Evolutionary conservation across 2,329 filamentous ascomycete genomes (phyloP), one percentile per base, ranked within the genome.

Genomic region (Tolypocladium inflatum): DNA sequence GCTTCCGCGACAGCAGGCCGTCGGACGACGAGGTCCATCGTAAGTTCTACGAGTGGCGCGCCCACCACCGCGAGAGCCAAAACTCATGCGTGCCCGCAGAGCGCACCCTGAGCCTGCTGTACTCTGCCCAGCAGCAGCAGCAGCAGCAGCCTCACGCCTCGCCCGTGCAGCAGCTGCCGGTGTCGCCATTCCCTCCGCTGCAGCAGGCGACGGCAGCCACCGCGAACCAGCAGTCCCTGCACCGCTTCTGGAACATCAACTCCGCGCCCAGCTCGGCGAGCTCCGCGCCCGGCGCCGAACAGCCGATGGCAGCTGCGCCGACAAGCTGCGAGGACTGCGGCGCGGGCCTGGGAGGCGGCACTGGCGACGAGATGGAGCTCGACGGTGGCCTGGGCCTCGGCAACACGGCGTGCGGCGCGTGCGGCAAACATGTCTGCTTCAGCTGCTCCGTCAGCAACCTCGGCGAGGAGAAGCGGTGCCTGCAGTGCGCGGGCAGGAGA

Each of bases 241-340:
- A 86, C 67, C 80, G 74, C 45, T 87, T 86, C 71, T 87, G 82
- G 82, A 76, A 77, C n/a, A 74, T 86, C 17, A 76, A 73, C 2
- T 72, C 74, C 0, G 67, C 71, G 0, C 67, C 76, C 6, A 61
- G 64, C 15, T 55, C 69, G 0, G 65, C 66, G 2, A 59, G 63
- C 1, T 64, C 71, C 0, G 63, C 66, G 1, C 62, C 69, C 58
- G 35, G 50, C 37, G 41, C 65, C 23, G 23, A 59, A 15, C 60
- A 58, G 60, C 56, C 62, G 0, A 42, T 59, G 41, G 45, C 63
- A 19, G 52, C 54, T 23, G 48, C 57, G 0, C 65, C 75, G 0
- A 69, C 70, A 0, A 74, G 69, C 58, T 86, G 83, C 65, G 80
- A 84, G 52, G 82, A 85, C 64, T 85, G 82, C 59, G 78, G 79